Evolutionary conservation across 345 rosid genomes (phyloP).

Genomic region (Pugionium cornutum): DNA sequence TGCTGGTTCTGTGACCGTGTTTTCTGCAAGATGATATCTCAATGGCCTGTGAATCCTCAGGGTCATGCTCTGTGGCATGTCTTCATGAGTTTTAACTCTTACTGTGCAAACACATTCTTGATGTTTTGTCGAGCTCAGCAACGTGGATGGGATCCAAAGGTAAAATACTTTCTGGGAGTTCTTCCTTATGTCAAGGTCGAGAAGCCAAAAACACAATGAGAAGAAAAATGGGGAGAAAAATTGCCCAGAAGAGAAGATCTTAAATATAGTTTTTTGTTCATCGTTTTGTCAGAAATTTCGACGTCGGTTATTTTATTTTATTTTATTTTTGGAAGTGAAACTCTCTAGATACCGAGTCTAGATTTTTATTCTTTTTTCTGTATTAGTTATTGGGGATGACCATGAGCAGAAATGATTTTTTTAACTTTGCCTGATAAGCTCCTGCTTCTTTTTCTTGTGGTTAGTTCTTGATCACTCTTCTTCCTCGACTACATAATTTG

Average conservation of each 20-base stretch:
- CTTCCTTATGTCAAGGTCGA: constrained; percentile 83
- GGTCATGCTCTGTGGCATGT: constrained; percentile 95
- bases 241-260: constrained; percentile 28
- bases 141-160: constrained; percentile 71
- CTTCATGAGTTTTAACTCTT: constrained; percentile 85
- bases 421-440: constrained; percentile 26
- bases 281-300: constrained; percentile 31
- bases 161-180: constrained; percentile 53
- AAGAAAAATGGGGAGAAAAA: background rate
- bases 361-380: constrained; percentile 16
- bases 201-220: constrained; percentile 67
- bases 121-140: constrained; percentile 98
- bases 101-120: constrained; percentile 87
- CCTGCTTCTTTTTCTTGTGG: constrained; percentile 4
- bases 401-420: constrained; percentile 29
- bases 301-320: constrained; percentile 1
- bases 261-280: constrained; percentile 39
- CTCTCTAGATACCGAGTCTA: constrained; percentile 39
- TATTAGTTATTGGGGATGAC: constrained; percentile 24
- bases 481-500: constrained; percentile 13
- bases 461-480: background rate
- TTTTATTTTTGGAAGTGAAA: constrained; percentile 37
- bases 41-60: constrained; percentile 77
- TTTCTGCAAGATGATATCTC: constrained; percentile 57
- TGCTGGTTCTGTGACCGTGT: constrained; percentile 79